Base-by-base conservation (phyloP, 1,139 yeast genomes). In the Hyphopichia fennica region DNA sequence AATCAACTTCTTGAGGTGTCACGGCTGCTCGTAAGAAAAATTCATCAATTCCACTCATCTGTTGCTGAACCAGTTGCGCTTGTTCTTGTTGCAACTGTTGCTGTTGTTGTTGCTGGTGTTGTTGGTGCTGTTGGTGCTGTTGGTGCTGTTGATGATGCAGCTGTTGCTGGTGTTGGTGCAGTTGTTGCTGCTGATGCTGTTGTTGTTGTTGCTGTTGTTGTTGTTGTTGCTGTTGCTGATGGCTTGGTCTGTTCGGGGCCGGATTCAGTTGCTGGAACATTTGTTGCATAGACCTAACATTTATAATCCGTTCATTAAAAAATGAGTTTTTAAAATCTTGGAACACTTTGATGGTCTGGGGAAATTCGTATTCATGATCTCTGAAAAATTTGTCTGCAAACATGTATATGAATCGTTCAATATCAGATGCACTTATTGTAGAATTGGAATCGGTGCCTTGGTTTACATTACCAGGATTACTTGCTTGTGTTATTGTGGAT, bases 271-370 rank as follows among this genome's bases (percentile, higher is more conserved):
- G 31, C 37, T 51, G 57, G 15, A 27, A 25, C 25, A 28, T 35
- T 28, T 35, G 65, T 39, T 63, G 60, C 31, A 55, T 48, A 5
- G 68, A 54, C 37, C 75, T 54, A 45, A 63, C 54, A 43, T 63
- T 67, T 13, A 67, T 64, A 20, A 73, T 63, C 46, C 79, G 60
- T 52, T 79, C 83, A 45, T 75, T 75, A 55, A 72, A 69, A 48
- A 79, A 78, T 20, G 78, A 67, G 29, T 62, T 63, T 50, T 77
- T 77, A 55, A 79, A 76, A 39, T 70, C 73, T 41, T 77, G 80
- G 49, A 77, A 78, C 3, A 75, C 53, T 49, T 72, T 72, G 37
- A 68, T 63, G 2, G 82, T 75, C 51, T 76, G 75, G 1, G 77
- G 76, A 47, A 76, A 79, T 34, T 72, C 75, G 46, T 56, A 63